These are phyloP conservation scores for Cyclotella choctawhatcheeana DNA, from an alignment of 108 stramenopile genomes.

Conservation along the genomic window DNA sequence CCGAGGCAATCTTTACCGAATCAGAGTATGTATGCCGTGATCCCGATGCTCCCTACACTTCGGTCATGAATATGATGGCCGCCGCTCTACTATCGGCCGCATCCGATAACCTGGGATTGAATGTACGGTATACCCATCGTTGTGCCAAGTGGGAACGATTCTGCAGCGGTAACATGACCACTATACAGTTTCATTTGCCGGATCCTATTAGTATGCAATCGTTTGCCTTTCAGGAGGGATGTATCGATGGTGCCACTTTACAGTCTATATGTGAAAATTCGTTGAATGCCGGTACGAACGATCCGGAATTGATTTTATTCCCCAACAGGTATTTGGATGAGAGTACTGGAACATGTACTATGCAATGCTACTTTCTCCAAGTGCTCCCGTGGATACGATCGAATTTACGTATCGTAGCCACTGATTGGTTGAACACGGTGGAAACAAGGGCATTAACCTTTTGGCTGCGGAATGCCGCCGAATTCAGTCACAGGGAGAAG, in stretches of 20 bases:
- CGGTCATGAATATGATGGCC: constrained; percentile 43
- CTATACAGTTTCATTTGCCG: constrained; percentile 36
- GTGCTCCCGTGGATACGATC: constrained; percentile 36
- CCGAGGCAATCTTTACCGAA: constrained; percentile 27
- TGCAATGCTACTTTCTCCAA: constrained; percentile 25
- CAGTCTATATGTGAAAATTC: constrained; percentile 15
- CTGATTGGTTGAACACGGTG: constrained; percentile 35
- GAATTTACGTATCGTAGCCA: constrained; percentile 28
- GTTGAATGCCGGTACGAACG: constrained; percentile 12
- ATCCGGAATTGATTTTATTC: constrained; percentile 29
- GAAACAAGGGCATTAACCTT: constrained; percentile 43
- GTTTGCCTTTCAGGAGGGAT: constrained; percentile 29
- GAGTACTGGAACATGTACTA: constrained; percentile 11
- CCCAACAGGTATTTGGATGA: constrained; percentile 23
- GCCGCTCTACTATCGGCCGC: constrained; percentile 23
- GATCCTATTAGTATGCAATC: constrained; percentile 28
- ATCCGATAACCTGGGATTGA: constrained; percentile 17
- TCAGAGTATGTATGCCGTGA: constrained; percentile 41
- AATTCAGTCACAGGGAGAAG: constrained; percentile 41
- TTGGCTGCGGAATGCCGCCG: constrained; percentile 42
- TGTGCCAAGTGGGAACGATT: constrained; percentile 44
- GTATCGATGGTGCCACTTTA: constrained; percentile 24
- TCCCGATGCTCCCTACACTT: constrained; percentile 31
- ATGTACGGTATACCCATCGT: constrained; percentile 37
- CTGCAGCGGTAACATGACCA: constrained; percentile 37